Conservation (phyloP, 2,329 filamentous ascomycete species). For the Aspergillus arachidicola region DNA sequence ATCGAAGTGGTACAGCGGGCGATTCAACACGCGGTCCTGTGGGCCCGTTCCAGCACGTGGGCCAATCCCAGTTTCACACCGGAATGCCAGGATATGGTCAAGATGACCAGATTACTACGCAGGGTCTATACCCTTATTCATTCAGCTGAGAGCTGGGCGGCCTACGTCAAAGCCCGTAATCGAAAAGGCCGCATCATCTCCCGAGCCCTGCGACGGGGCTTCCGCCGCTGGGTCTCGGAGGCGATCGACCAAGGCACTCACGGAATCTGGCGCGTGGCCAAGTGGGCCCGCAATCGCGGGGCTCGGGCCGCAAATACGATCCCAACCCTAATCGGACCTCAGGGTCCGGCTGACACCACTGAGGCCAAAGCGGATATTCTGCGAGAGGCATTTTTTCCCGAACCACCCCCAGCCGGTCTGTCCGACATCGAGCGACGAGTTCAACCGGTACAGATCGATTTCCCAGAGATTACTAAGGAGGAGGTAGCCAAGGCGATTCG, state of each 20-base stretch:
- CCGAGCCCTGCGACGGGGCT: background rate
- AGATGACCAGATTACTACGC: too few species aligned
- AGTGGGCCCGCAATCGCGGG: slow-evolving; percentile 20
- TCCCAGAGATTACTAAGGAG: background rate
- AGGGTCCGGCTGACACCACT: background rate
- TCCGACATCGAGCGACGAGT: slow-evolving; percentile 14
- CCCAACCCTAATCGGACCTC: background rate
- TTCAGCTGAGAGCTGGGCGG: background rate
- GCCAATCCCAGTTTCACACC: too few species aligned
- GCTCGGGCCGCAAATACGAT: slow-evolving; percentile 19
- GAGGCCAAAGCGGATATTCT: slow-evolving; percentile 1
- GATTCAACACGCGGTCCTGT: too few species aligned
- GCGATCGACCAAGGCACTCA: too few species aligned
- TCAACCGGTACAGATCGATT: background rate
- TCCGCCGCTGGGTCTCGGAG: background rate
- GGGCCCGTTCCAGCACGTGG: slow-evolving; percentile 21
- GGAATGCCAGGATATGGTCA: too few species aligned
- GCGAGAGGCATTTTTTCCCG: background rate
- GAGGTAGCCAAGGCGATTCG: background rate
- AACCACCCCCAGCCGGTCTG: background rate
- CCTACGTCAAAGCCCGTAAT: background rate
- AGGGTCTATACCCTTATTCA: too few species aligned
- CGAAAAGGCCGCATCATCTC: background rate
- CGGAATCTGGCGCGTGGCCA: too few species aligned
- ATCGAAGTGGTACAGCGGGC: too few species aligned